Conservation (phyloP, 768 basidiomycete species). For the Vararia minispora region DNA sequence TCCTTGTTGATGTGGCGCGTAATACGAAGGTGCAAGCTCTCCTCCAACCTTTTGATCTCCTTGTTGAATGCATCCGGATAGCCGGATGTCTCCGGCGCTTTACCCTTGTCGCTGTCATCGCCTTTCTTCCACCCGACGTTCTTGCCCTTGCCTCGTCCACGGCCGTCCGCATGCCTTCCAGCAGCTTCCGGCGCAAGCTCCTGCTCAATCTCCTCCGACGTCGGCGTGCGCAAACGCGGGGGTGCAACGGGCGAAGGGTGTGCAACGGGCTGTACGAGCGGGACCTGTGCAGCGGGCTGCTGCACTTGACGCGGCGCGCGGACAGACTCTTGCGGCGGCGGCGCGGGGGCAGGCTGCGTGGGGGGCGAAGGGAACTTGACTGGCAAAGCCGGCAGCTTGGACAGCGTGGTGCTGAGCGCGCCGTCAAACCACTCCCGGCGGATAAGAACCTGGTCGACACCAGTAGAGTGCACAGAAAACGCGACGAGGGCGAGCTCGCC, state of each 20-base stretch:
- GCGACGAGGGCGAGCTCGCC: constrained; percentile 75
- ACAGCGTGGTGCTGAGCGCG: constrained; percentile 42
- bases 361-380: constrained; percentile 22
- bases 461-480: constrained; percentile 83
- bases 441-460: constrained; percentile 81
- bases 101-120: constrained; percentile 34
- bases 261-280: constrained; percentile 13
- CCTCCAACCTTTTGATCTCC: constrained; percentile 79
- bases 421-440: constrained; percentile 76
- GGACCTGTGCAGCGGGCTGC: constrained; percentile 12
- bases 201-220: constrained; percentile 63
- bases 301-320: constrained; percentile 12
- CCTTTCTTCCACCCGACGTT: constrained; percentile 54
- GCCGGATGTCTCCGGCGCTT: constrained; percentile 20
- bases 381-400: constrained; percentile 60
- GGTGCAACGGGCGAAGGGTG: constrained; percentile 19
- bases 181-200: constrained; percentile 52
- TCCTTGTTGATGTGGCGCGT: constrained; percentile 76
- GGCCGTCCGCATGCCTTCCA: constrained; percentile 34
- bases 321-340: no score
- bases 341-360: constrained; percentile 16
- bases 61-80: constrained; percentile 42
- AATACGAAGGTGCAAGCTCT: constrained; percentile 63
- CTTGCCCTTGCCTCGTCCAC: constrained; percentile 43
- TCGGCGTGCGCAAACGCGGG: constrained; percentile 51